A percentile compares a stretch with the other conserved stretches of the same genome.
phyloP scores from a whole-genome alignment of 495 filamentous ascomycete genomes.

The Aspergillus conjunctus region DNA sequence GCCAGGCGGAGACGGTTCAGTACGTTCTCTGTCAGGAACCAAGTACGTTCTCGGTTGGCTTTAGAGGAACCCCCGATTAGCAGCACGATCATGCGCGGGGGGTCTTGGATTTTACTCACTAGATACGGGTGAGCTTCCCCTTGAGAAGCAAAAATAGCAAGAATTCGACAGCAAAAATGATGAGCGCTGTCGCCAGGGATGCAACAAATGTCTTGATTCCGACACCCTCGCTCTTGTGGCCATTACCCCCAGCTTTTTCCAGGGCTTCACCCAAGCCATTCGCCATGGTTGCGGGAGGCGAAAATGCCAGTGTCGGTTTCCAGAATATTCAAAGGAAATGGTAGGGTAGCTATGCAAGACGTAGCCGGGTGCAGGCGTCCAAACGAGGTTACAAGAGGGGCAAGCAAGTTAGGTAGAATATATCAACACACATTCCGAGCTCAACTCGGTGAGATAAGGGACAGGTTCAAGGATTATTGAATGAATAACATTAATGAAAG shows the following conservation, averaged over 20 bases:
- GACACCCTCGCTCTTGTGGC: slow-evolving; percentile 50
- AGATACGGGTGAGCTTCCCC: slow-evolving; percentile 79
- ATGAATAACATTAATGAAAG: not conserved
- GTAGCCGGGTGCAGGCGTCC: not conserved
- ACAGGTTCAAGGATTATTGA: not conserved
- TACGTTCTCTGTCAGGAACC: slow-evolving; percentile 84
- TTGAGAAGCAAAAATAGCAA: slow-evolving; percentile 76
- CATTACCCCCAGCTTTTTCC: slow-evolving; percentile 41
- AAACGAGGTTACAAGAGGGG: not conserved
- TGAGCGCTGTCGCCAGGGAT: slow-evolving; percentile 68
- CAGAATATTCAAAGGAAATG: not conserved
- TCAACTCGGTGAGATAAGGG: not conserved
- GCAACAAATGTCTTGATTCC: slow-evolving; percentile 66
- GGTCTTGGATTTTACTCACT: slow-evolving; percentile 53
- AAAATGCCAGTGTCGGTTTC: not conserved
- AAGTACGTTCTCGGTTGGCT: slow-evolving; percentile 89
- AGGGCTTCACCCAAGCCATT: slow-evolving; percentile 41
- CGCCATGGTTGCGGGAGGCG: slow-evolving; percentile 28
- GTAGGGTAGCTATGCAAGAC: too few species aligned
- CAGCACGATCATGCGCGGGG: not conserved
- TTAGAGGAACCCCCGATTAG: slow-evolving; percentile 7
- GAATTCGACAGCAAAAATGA: slow-evolving; percentile 78
- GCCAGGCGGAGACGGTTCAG: slow-evolving; percentile 67
- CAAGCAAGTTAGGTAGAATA: not conserved
- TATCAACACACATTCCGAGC: slow-evolving; percentile 1